Percentiles rank a stretch among this genome's conserved stretches.
Evolutionary conservation across 1,139 yeast species (phyloP).

Genomic region (Suhomyces guaymorum): DNA sequence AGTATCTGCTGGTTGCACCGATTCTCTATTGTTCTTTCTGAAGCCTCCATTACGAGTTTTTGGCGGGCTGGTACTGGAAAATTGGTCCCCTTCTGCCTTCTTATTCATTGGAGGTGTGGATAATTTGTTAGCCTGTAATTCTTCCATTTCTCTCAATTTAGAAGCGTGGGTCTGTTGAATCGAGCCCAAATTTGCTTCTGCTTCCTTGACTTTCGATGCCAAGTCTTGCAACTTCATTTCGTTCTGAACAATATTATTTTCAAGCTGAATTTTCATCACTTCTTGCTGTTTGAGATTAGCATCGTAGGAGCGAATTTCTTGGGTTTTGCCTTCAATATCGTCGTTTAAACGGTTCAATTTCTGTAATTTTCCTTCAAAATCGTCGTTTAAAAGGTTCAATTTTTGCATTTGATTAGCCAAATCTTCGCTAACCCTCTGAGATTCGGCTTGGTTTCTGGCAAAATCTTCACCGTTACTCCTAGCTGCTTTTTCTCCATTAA

Average conservation of each 20-base stretch:
- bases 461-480: conserved; percentile 1
- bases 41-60: not conserved
- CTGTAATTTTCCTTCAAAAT: conserved; percentile 16
- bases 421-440: conserved; percentile 5
- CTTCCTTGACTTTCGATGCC: conserved; percentile 5
- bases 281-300: conserved; percentile 26
- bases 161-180: conserved; percentile 3
- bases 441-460: too few species aligned
- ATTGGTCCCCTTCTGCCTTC: not conserved
- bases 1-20: conserved; percentile 22
- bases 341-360: conserved; percentile 22
- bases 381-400: conserved; percentile 19
- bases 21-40: conserved; percentile 8
- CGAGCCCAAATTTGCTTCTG: conserved; percentile 5
- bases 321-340: conserved; percentile 24
- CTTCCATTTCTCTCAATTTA: conserved; percentile 4
- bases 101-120: not conserved
- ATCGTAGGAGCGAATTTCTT: conserved; percentile 24
- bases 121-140: not conserved
- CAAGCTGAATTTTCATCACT: conserved; percentile 19
- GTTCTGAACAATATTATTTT: conserved; percentile 21
- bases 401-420: conserved; percentile 19
- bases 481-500: conserved; percentile 3
- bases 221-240: conserved; percentile 19
- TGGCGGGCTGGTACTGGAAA: not conserved